These are phyloP conservation scores for Populus pruinosa DNA, from an alignment of 345 rosid species.

Conservation along the genomic window DNA sequence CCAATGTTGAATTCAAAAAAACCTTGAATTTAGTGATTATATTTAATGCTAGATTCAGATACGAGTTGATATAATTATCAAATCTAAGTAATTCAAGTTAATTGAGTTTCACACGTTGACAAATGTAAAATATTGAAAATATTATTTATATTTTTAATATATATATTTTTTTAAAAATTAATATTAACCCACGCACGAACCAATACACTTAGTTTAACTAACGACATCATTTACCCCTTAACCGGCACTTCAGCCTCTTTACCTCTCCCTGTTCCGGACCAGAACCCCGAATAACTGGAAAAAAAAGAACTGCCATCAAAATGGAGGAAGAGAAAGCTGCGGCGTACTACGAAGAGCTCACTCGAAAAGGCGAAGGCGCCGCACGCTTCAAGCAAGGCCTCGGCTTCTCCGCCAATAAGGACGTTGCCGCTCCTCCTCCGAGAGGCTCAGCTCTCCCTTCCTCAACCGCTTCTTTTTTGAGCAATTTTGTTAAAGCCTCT, in stretches of 20 bases:
- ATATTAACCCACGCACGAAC: no score
- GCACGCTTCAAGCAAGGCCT: constrained; percentile 97
- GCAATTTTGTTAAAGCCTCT: constrained; percentile 70
- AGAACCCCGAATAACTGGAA: background rate
- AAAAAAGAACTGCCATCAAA: background rate
- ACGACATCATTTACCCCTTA: no score
- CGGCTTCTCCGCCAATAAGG: constrained; percentile 54
- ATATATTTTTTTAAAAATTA: no score
- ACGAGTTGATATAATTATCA: no score
- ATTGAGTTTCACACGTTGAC: no score
- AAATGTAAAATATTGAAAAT: no score
- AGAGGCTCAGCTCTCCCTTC: constrained; percentile 50
- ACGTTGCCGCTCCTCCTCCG: constrained; percentile 30
- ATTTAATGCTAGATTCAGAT: no score
- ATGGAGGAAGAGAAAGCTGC: constrained; percentile 27
- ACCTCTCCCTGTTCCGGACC: background rate
- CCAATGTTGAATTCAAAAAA: fast-evolving
- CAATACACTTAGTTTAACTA: no score
- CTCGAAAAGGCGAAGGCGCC: constrained; percentile 86
- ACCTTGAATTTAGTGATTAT: no score
- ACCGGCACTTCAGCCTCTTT: background rate
- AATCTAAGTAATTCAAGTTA: no score
- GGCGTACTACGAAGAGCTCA: constrained; percentile 53
- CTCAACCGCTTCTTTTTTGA: constrained; percentile 65
- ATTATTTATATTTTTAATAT: no score